These are phyloP conservation scores for Agastache rugosa DNA, from an alignment of 257 asterid species.

Conservation along the genomic window DNA sequence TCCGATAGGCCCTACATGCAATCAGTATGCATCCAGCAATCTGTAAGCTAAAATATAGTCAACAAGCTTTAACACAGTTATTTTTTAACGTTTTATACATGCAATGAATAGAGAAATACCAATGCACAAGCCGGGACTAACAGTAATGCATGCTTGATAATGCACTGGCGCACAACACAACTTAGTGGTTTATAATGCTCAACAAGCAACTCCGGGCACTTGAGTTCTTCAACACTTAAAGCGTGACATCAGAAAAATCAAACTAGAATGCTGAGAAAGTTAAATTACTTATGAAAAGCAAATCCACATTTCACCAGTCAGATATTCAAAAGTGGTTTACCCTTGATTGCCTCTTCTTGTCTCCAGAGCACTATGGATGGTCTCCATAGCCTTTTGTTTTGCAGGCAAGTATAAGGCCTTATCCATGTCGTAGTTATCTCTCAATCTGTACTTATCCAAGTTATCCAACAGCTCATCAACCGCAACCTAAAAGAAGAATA, in stretches of 20 bases:
- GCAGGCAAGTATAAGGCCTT: constrained; percentile 54
- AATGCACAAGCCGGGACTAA: constrained; percentile 66
- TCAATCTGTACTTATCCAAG: constrained; percentile 50
- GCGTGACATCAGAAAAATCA: constrained; percentile 28
- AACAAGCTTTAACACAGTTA: constrained; percentile 53
- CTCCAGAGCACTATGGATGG: constrained; percentile 58
- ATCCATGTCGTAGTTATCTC: constrained; percentile 47
- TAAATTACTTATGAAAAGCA: constrained; percentile 18
- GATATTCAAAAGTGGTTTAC: constrained; percentile 46
- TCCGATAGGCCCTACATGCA: constrained; percentile 50
- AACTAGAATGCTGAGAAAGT: constrained; percentile 34
- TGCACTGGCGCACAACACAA: constrained; percentile 68
- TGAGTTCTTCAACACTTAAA: constrained; percentile 74
- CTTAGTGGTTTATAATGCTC: constrained; percentile 63
- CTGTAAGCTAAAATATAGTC: constrained; percentile 72
- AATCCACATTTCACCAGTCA: constrained; percentile 6
- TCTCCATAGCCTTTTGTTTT: constrained; percentile 64
- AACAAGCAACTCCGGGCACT: constrained; percentile 79
- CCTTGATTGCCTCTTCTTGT: constrained; percentile 56
- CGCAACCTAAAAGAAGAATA: constrained; percentile 52
- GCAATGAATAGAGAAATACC: constrained; percentile 62
- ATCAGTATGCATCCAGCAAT: constrained; percentile 67
- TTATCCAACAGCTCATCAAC: constrained; percentile 61
- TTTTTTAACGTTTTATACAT: constrained; percentile 49
- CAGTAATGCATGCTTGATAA: constrained; percentile 64